phyloP scores from a whole-genome alignment of 768 basidiomycete genomes.

The Lepiota brunneoincarnata region DNA sequence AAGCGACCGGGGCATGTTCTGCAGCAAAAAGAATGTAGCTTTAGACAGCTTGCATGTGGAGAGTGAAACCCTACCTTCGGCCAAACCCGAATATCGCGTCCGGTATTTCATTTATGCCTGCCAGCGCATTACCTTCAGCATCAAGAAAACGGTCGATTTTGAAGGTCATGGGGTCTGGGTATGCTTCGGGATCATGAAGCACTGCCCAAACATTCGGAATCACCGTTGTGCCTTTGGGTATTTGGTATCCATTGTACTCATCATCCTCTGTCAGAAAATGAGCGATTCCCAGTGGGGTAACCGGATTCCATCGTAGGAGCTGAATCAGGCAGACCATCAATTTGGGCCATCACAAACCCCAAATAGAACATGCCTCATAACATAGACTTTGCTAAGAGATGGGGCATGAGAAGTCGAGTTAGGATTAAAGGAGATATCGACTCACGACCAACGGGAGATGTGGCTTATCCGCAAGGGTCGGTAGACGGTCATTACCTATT shows the following conservation, averaged over 20 bases:
- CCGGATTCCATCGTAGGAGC: constrained; percentile 43
- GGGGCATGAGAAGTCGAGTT: neutral
- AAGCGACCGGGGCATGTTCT: constrained; percentile 45
- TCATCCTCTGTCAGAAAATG: constrained; percentile 32
- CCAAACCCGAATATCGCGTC: constrained; percentile 40
- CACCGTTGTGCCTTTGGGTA: constrained; percentile 37
- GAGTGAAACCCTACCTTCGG: constrained; percentile 24
- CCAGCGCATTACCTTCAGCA: constrained; percentile 20
- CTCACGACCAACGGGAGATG: constrained; percentile 37
- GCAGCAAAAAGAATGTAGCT: neutral
- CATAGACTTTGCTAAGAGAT: constrained; percentile 25
- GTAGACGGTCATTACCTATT: constrained; percentile 30
- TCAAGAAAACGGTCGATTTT: constrained; percentile 36
- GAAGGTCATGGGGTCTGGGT: constrained; percentile 39
- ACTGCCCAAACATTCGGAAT: constrained; percentile 35
- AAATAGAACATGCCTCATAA: constrained; percentile 20
- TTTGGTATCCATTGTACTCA: constrained; percentile 36
- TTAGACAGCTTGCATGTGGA: neutral
- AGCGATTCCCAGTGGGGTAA: constrained; percentile 29
- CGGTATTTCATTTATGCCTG: constrained; percentile 33
- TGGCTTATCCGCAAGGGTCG: constrained; percentile 33
- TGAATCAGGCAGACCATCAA: constrained; percentile 9
- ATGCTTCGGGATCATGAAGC: constrained; percentile 34
- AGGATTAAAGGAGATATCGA: neutral
- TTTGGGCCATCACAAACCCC: neutral